Conservation (phyloP, 345 rosid genomes). For the Gossypium herbaceum region DNA sequence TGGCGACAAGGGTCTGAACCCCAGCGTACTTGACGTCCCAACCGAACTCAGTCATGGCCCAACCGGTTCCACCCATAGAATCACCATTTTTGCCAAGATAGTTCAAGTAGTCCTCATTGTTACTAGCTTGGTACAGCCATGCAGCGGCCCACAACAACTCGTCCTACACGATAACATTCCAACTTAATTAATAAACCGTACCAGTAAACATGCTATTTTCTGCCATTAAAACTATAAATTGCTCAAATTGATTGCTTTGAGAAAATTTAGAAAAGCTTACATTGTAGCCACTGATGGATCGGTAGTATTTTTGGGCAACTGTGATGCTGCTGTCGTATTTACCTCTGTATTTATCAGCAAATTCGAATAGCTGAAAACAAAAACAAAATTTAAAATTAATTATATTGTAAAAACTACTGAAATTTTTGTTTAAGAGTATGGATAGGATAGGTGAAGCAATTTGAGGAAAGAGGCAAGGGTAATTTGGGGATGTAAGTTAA, state of each 20-base stretch:
- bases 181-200: not conserved
- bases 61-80: constrained; percentile 84
- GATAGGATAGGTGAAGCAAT: constrained; percentile 19
- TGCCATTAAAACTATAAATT: not conserved
- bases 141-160: constrained; percentile 98
- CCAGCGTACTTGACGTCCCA: constrained; percentile 99
- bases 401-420: not conserved
- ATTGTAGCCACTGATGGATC: constrained; percentile 86
- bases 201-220: not conserved
- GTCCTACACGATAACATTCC: constrained; percentile 42
- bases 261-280: constrained; percentile 30
- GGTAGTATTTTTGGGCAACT: constrained; percentile 78
- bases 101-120: constrained; percentile 64
- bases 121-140: constrained; percentile 87
- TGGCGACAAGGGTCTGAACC: constrained; percentile 88
- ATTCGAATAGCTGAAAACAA: constrained; percentile 67
- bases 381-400: not conserved
- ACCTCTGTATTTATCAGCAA: constrained; percentile 96
- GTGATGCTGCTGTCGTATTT: constrained; percentile 93
- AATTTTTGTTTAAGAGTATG: not conserved
- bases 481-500: not conserved
- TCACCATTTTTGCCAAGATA: constrained; percentile 86
- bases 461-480: not conserved
- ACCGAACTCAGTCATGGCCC: constrained; percentile 91
- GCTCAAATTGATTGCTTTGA: not conserved